Conservation (phyloP, 805 yeast genomes). For the Saccharomycopsis javanensis region DNA sequence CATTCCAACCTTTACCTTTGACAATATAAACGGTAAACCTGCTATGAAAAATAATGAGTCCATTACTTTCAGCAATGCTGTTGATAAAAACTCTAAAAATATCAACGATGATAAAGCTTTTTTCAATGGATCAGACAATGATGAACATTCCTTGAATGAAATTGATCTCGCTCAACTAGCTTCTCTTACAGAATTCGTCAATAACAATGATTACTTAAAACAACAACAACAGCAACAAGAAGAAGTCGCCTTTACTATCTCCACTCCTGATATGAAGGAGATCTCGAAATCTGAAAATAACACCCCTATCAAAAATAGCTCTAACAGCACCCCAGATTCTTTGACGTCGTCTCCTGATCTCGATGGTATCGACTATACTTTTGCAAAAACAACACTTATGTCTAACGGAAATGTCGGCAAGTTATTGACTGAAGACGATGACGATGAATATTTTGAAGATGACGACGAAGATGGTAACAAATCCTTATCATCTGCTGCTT, state of each 20-base stretch:
- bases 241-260: slow-evolving; percentile 7
- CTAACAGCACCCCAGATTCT: slow-evolving; percentile 11
- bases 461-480: background rate
- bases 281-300: slow-evolving; percentile 9
- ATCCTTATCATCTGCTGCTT: background rate
- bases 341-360: slow-evolving; percentile 16
- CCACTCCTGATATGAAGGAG: slow-evolving; percentile 16
- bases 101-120: too few relatives aligned
- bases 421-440: slow-evolving; percentile 9
- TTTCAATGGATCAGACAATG: slow-evolving; percentile 6
- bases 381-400: slow-evolving; percentile 6
- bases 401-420: slow-evolving; percentile 1
- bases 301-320: slow-evolving; percentile 22
- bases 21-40: background rate
- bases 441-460: slow-evolving; percentile 8
- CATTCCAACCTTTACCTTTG: slow-evolving; percentile 10
- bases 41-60: slow-evolving; percentile 7
- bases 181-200: slow-evolving; percentile 5
- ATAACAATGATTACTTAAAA: slow-evolving; percentile 14
- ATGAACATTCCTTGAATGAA: slow-evolving; percentile 13
- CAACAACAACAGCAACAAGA: slow-evolving; percentile 2
- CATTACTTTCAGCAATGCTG: slow-evolving; percentile 7
- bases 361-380: slow-evolving; percentile 12
- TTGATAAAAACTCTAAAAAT: slow-evolving; percentile 2
- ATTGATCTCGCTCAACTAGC: slow-evolving; percentile 16